Evolutionary conservation across 2,329 filamentous ascomycete species (phyloP), one percentile per base, ranked within the genome.

Genomic region (Aspergillus fischeri): DNA sequence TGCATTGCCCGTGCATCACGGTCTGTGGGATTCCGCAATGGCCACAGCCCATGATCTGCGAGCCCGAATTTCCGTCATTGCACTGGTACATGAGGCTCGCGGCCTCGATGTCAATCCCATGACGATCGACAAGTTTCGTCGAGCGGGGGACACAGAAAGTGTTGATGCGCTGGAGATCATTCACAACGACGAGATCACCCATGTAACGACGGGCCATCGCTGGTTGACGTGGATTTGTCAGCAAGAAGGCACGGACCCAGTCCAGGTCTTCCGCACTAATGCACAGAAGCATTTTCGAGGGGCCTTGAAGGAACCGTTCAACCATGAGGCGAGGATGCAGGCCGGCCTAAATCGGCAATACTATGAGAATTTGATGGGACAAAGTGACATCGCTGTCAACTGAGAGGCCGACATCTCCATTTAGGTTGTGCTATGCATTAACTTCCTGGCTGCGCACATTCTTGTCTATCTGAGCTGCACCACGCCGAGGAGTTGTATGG

Each of bases 171-270:
- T 80, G 54, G 73, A 74, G 38, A 66, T 79, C 24, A 80, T 80
- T 32, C 78, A 80, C 52, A 78, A 78, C 51, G 78, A 80, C 48
- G 78, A 80, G 61, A 79, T 80, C 45, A 80, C 78, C 0, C 78
- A 80, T 59, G 77, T 80, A 21, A 80, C 78, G 0, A 79, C 77
- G 4, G 78, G 77, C 4, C 77, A 80, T 57, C 65, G 77, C 35
- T 80, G 78, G 78, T 56, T 80, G 42, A 75, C 70, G 1, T 80
- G 78, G 78, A 79, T 80, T 24, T 80, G 78, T 51, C 67, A 72
- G 29, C 73, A 79, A 49, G 78, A 80, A 63, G 72, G 67, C 11
- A 77, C 74, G 0, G 76, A 79, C 55, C 75, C 78, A 0, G 74
- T 80, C 4, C 68, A 77, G 47, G 75, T 80, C 4, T 80, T 80